Base-by-base conservation (phyloP, 805 yeast species). In the Suhomyces xylopsoci region DNA sequence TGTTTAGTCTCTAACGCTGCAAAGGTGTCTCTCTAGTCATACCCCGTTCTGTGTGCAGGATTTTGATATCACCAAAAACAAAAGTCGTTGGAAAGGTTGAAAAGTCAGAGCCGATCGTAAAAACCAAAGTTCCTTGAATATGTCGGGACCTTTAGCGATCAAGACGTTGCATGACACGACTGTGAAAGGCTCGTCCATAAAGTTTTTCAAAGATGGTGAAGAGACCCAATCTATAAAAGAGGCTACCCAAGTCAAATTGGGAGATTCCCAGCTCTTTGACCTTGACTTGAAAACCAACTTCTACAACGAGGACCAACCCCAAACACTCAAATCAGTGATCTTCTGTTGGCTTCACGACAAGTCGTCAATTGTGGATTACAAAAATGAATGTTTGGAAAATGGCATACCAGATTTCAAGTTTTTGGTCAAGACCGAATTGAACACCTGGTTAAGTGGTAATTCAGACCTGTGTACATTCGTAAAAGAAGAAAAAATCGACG, bases 331-430 rank as follows among this genome's bases (percentile, higher is more conserved):
- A 55, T 82, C 88, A 0, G 82, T 88, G 2, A 76, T 82, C 38
- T 90, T 88, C 61, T 87, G 94, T 58, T 93, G 96, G 94, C 57
- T 84, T 25, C 83, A 84, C 57, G 83, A 81, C 54, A 89, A 88
- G 51, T 77, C 88, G 25, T 80, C 85, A 40, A 86, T 91, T 45
- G 86, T 97, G 10, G 96, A 90, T 51, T 92, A 93, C 66, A 80
- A 90, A 54, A 79, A 84, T 9, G 84, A 81, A 38, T 89, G 97
- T 57, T 86, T 83, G 61, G 79, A 78, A 48, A 72, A 79, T 40
- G 78, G 81, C 2, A 78, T 93, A 32, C 77, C 83, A 2, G 89
- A 89, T 56, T 81, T 93, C 64, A 84, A 89, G 52, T 92, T 93
- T 64, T 70, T 89, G 65, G 96, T 90, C 61, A 84, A 96, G 69